Percentiles rank a stretch among this genome's conserved stretches.
These are phyloP conservation scores for Camelina laxa DNA, from an alignment of 345 rosid genomes.

Conservation along the genomic window DNA sequence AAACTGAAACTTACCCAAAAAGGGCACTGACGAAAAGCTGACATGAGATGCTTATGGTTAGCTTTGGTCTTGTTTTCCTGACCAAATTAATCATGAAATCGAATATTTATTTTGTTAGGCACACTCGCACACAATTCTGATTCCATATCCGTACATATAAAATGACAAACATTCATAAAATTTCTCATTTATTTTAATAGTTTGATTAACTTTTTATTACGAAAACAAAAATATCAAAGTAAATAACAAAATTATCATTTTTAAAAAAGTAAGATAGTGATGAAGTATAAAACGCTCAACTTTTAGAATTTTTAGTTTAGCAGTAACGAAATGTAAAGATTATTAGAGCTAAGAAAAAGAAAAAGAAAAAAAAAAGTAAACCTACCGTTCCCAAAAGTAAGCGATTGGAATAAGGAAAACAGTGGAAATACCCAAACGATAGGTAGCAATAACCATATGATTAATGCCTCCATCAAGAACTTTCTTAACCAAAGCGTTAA, in stretches of 20 bases:
- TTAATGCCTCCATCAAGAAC: slow-evolving; percentile 60
- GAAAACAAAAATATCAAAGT: too few relatives aligned
- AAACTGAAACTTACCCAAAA: slow-evolving; percentile 53
- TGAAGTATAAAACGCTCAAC: neutral
- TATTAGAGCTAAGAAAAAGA: neutral
- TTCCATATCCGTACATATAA: neutral
- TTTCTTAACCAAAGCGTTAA: slow-evolving; percentile 63
- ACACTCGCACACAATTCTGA: neutral
- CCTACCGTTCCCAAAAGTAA: slow-evolving; percentile 63
- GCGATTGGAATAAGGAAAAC: slow-evolving; percentile 60
- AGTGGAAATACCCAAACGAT: slow-evolving; percentile 59
- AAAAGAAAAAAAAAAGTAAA: neutral
- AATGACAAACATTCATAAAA: too few relatives aligned
- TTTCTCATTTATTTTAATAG: too few relatives aligned
- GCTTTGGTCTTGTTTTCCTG: slow-evolving; percentile 75
- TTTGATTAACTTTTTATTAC: too few relatives aligned
- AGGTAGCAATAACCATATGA: slow-evolving; percentile 61
- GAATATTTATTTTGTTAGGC: neutral
- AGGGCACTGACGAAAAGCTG: slow-evolving; percentile 68
- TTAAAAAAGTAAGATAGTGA: too few relatives aligned
- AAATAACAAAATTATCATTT: too few relatives aligned
- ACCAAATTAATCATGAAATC: slow-evolving; percentile 11
- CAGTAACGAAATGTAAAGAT: neutral
- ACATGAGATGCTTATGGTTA: slow-evolving; percentile 54
- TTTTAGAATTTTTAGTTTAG: too few relatives aligned